Evolutionary conservation across 805 yeast species (phyloP).

Genomic region (Saccharomycopsis fermentans): DNA sequence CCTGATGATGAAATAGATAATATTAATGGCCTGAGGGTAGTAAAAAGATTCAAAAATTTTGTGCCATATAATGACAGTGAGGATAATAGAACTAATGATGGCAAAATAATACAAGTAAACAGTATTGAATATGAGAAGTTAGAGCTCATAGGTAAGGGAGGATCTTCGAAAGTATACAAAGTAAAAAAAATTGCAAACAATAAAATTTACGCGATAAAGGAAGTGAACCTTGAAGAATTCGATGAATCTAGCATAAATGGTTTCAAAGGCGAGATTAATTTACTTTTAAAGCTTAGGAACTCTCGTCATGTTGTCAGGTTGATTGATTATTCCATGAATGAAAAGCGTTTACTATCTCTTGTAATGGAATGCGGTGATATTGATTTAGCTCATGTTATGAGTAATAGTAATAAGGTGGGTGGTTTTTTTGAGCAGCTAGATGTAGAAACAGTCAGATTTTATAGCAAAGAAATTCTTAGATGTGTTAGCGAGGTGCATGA

Average conservation of each 20-base stretch:
- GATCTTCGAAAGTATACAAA: conserved; percentile 83
- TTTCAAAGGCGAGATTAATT: conserved; percentile 82
- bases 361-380: conserved; percentile 95
- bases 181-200: conserved; percentile 44
- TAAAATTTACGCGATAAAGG: conserved; percentile 66
- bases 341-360: conserved; percentile 51
- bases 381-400: conserved; percentile 75
- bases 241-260: conserved; percentile 66
- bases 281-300: conserved; percentile 48
- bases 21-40: neutral
- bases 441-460: conserved; percentile 66
- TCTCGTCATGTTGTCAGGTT: conserved; percentile 70
- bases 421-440: conserved; percentile 32
- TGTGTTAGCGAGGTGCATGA: conserved; percentile 86
- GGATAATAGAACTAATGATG: neutral
- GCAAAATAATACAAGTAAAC: conserved; percentile 32
- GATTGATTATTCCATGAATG: conserved; percentile 55
- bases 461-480: conserved; percentile 64
- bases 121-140: conserved; percentile 58
- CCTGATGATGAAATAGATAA: neutral
- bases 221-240: conserved; percentile 70
- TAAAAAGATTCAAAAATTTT: neutral
- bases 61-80: conserved; percentile 7
- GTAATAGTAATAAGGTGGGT: conserved; percentile 34
- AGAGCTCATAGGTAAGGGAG: conserved; percentile 83